Evolutionary conservation across 2,329 filamentous ascomycete species (phyloP), one percentile per base, ranked within the genome.

Genomic region (Aspergillus tamarii): DNA sequence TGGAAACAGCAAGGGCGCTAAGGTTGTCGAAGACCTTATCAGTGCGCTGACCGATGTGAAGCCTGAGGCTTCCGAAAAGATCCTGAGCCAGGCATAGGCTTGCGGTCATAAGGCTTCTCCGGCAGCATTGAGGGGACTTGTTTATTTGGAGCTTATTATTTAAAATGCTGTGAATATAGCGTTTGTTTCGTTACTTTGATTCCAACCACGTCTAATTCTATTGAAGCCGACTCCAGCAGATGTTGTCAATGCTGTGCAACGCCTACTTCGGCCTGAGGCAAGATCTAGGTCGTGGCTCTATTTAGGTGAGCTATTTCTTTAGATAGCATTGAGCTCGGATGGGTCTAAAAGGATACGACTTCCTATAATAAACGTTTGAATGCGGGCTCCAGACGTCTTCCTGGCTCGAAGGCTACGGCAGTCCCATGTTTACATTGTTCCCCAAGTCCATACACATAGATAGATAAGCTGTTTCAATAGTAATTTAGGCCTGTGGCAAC

Each of bases 11-110:
- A 88, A 88, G 68, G 91, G 93, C 75, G 85, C 86, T 69, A 86
- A 91, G 77, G 94, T 99, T 21, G 85, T 97, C 59, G 87, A 92
- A 70, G 90, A 96, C 75, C 83, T 99, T 69, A 86, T 98, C 70
- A 86, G 87, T 68, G 92, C 92, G n/a, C 92, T 97, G 43, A 90
- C 92, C 70, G 89, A 94, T 67, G 90, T 94, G 67, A 89, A 93
- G 79, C 91, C 94, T 16, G 85, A 91, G 67, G 85, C 87, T 41
- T 87, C 87, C 36, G 82, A 84, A 70, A 79, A 80, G 70, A 78
- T 80, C 57, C 69, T 76, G 69, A 72, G 71, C 64, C 72, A 74
- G 66, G 70, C 74, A 70, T 79, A 75, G 67, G 71, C 28, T 10
- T 52, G 63, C 46, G 30, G 30, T 60, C 65, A 19, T 60, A 52